Percentiles rank a stretch among this genome's conserved stretches.
Conservation (phyloP, 148 eudicot genomes). For the Rhododendron ovatum region DNA sequence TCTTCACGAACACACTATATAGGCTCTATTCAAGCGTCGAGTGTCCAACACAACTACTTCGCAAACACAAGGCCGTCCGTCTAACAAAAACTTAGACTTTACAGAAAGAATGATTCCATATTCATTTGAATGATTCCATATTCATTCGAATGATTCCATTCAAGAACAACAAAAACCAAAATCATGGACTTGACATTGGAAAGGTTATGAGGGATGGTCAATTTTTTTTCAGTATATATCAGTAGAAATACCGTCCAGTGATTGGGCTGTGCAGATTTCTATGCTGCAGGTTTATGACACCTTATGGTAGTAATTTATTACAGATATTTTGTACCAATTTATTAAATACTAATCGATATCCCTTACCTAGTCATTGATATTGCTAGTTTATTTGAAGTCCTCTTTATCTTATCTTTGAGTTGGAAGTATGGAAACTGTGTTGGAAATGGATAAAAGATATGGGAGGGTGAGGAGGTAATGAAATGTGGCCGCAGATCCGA, state of each 20-base stretch:
- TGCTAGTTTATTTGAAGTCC: conserved; percentile 11
- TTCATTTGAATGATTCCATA: too few species aligned
- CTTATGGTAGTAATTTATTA: background rate
- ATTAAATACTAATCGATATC: too few species aligned
- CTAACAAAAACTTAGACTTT: background rate
- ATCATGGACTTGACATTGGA: background rate
- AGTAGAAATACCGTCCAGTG: conserved; percentile 4
- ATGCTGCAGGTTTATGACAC: conserved; percentile 12
- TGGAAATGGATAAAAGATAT: conserved; percentile 7
- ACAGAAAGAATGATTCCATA: background rate
- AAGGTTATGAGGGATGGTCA: background rate
- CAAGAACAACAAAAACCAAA: background rate
- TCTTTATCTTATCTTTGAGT: conserved; percentile 20
- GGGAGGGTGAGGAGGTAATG: conserved; percentile 9
- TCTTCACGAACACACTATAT: background rate
- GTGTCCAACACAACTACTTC: background rate
- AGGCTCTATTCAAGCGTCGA: background rate
- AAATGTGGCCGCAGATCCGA: conserved; percentile 18
- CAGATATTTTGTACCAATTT: background rate
- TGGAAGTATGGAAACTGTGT: conserved; percentile 9
- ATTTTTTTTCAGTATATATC: background rate
- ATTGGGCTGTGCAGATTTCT: conserved; percentile 16
- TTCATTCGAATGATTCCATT: too few species aligned
- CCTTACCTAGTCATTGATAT: conserved; percentile 2
- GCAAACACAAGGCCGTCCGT: background rate